Evolutionary conservation across 2,329 filamentous ascomycete species (phyloP).

Genomic region (Fusarium penzigii): DNA sequence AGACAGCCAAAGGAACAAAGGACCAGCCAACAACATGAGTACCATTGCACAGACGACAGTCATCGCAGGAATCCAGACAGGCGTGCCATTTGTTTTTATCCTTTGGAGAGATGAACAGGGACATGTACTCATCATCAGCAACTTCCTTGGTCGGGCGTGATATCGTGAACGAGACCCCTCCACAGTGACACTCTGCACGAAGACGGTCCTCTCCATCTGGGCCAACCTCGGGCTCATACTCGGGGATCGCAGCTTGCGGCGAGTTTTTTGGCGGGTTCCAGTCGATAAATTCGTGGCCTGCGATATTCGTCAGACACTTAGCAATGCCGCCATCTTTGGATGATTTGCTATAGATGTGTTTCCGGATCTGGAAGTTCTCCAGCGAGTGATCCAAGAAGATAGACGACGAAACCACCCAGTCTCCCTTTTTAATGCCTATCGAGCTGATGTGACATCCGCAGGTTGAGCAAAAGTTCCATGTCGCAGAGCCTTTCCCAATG

Average conservation of each 20-base stretch:
- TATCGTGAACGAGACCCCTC: constrained; percentile 49
- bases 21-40: constrained; percentile 45
- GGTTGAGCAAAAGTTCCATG: constrained; percentile 46
- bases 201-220: constrained; percentile 40
- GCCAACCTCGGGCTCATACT: constrained; percentile 34
- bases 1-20: constrained; percentile 39
- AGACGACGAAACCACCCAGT: constrained; percentile 42
- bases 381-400: constrained; percentile 41
- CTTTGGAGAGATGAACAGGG: constrained; percentile 36
- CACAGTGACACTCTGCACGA: constrained; percentile 47
- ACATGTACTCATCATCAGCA: constrained; percentile 32
- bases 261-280: constrained; percentile 39
- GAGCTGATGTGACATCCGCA: constrained; percentile 49
- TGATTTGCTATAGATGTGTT: constrained; percentile 40
- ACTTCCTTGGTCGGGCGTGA: constrained; percentile 38
- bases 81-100: constrained; percentile 46
- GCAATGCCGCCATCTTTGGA: constrained; percentile 40
- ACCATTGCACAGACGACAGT: constrained; percentile 46
- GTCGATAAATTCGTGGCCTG: constrained; percentile 30
- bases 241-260: constrained; percentile 27
- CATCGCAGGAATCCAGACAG: constrained; percentile 43
- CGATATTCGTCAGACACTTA: constrained; percentile 36
- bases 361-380: constrained; percentile 36
- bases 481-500: constrained; percentile 29
- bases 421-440: constrained; percentile 30